Conservation (phyloP, 2,329 filamentous ascomycete species). For the Fusarium miscanthi region DNA sequence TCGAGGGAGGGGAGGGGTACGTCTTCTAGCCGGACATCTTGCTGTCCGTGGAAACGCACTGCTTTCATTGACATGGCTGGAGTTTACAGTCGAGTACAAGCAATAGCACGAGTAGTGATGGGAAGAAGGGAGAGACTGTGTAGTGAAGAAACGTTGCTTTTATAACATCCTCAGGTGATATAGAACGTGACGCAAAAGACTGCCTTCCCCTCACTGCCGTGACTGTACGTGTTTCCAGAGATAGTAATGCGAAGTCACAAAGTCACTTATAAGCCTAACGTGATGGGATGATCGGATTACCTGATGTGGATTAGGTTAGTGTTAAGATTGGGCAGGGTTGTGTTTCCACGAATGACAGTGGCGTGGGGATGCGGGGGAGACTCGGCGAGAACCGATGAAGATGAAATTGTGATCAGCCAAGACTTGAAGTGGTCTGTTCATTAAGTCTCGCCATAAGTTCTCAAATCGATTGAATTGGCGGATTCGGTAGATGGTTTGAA, state of each 20-base stretch:
- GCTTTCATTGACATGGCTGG: conserved; percentile 3
- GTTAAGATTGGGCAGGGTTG: not conserved
- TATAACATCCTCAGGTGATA: not conserved
- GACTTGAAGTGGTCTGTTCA: not conserved
- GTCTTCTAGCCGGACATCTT: conserved; percentile 10
- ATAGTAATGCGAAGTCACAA: conserved; percentile 25
- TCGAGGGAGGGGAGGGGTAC: not conserved
- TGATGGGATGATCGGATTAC: conserved; percentile 17
- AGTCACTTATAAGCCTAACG: conserved; percentile 2
- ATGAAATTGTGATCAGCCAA: not conserved
- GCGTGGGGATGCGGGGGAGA: conserved; percentile 2
- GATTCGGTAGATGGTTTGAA: rapidly evolving
- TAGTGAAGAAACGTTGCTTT: not conserved
- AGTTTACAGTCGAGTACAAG: not conserved
- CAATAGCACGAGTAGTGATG: not conserved
- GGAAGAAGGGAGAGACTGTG: not conserved
- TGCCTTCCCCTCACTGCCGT: conserved; percentile 5
- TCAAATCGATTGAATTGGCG: not conserved
- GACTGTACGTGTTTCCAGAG: conserved; percentile 2
- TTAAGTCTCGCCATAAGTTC: not conserved
- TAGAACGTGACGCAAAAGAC: conserved; percentile 10
- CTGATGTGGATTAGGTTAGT: conserved; percentile 1
- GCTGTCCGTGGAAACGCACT: conserved; percentile 13
- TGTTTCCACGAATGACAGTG: conserved; percentile 3
- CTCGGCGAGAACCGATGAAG: not conserved